Conservation (phyloP, 2,329 filamentous ascomycete species). For the Epicoccum nigrum region DNA sequence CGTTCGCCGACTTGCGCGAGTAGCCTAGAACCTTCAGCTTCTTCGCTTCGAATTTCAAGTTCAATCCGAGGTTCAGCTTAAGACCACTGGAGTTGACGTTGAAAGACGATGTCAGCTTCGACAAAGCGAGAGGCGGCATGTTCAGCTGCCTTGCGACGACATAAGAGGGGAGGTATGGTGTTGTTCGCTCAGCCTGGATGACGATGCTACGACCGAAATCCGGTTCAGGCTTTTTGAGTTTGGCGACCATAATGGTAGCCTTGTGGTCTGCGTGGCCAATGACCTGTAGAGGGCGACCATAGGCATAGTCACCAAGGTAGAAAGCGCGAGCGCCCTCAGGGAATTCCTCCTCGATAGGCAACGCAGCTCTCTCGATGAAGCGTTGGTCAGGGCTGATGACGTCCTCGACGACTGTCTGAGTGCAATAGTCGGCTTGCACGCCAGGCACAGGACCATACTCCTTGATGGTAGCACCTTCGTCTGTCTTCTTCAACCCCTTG, state of each 20-base stretch:
- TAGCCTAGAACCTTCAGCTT: slow-evolving; percentile 97
- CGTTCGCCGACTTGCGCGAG: slow-evolving; percentile 80
- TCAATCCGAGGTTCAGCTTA: slow-evolving; percentile 88
- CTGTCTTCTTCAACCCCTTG: slow-evolving; percentile 86
- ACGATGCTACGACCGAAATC: slow-evolving; percentile 84
- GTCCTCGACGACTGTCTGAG: slow-evolving; percentile 87
- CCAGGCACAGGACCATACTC: slow-evolving; percentile 88
- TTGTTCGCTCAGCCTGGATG: slow-evolving; percentile 68
- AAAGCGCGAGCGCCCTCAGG: slow-evolving; percentile 82
- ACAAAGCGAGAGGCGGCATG: slow-evolving; percentile 84
- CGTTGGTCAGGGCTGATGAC: slow-evolving; percentile 90
- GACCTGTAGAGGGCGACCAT: slow-evolving; percentile 87
- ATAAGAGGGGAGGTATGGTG: slow-evolving; percentile 84
- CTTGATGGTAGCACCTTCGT: slow-evolving; percentile 88
- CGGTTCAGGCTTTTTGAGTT: slow-evolving; percentile 72
- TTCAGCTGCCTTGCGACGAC: slow-evolving; percentile 82
- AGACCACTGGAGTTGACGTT: slow-evolving; percentile 81
- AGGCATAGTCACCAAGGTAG: slow-evolving; percentile 92
- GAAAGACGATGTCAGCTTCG: slow-evolving; percentile 95
- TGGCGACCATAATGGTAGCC: slow-evolving; percentile 78
- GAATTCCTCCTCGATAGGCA: slow-evolving; percentile 91
- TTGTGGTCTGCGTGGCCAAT: slow-evolving; percentile 75
- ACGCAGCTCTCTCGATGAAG: slow-evolving; percentile 87
- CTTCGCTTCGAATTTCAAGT: slow-evolving; percentile 94
- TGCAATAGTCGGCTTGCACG: slow-evolving; percentile 86